Evolutionary conservation across 192 early-diverging fungal genomes (phyloP).

Genomic region (Coemansia sp.): DNA sequence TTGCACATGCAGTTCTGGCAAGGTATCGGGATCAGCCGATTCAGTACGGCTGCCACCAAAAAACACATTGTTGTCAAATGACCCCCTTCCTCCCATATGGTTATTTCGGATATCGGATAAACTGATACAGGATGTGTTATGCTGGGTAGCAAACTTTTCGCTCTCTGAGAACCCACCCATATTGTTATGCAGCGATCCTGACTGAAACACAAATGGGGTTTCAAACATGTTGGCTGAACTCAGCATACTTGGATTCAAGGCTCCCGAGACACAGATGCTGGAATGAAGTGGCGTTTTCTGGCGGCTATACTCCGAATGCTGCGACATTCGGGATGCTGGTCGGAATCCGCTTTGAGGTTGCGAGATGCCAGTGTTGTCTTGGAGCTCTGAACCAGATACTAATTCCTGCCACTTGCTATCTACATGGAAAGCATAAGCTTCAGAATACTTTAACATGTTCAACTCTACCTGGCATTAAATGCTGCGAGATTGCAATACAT

Average conservation of each 20-base stretch:
- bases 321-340: slow-evolving; percentile 16
- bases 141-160: too few species aligned
- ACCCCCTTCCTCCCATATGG: too few species aligned
- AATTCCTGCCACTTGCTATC: slow-evolving; percentile 35
- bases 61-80: too few species aligned
- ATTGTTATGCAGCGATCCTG: too few species aligned
- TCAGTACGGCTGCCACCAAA: too few species aligned
- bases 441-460: too few species aligned
- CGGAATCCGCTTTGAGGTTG: slow-evolving; percentile 10
- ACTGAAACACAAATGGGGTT: slow-evolving; percentile 9
- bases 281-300: slow-evolving; percentile 5
- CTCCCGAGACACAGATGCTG: neutral
- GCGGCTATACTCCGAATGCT: neutral
- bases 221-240: slow-evolving; percentile 16
- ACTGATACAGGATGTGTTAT: too few species aligned
- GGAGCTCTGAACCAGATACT: slow-evolving; percentile 3
- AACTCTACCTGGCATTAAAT: too few species aligned
- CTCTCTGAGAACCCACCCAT: too few species aligned
- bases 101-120: too few species aligned
- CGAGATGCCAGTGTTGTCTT: neutral
- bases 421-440: slow-evolving; percentile 24
- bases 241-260: slow-evolving; percentile 7
- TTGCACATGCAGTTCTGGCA: too few species aligned
- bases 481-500: too few species aligned
- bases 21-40: neutral